A percentile compares a stretch with the other conserved stretches of the same genome.
phyloP scores from a whole-genome alignment of 495 filamentous ascomycete genomes.

The Trichoderma virens region DNA sequence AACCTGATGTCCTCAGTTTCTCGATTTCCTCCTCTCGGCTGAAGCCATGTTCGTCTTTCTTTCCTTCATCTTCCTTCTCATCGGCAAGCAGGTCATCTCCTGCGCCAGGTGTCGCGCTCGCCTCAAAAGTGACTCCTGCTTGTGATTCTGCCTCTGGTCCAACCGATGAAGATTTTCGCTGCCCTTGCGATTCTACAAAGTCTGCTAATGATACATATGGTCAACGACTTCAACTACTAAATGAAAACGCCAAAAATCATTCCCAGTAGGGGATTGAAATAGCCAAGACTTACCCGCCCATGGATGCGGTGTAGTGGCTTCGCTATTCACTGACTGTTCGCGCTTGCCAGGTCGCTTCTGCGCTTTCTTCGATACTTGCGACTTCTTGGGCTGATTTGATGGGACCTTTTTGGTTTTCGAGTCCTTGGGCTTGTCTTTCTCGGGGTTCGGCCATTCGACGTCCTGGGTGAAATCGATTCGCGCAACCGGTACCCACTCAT shows the following conservation, averaged over 20 bases:
- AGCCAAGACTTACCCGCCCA: constrained; percentile 24
- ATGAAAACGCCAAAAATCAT: too few relatives aligned
- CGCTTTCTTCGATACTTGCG: constrained; percentile 38
- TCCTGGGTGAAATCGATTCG: constrained; percentile 69
- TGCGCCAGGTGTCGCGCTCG: constrained; percentile 34
- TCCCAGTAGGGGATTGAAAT: too few relatives aligned
- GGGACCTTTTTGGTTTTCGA: constrained; percentile 38
- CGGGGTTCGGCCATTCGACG: constrained; percentile 49
- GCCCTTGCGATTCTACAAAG: constrained; percentile 27
- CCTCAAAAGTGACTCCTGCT: constrained; percentile 23
- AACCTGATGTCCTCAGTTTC: constrained; percentile 83
- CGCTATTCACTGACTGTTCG: constrained; percentile 39
- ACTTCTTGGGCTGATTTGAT: constrained; percentile 33
- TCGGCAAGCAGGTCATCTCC: constrained; percentile 60
- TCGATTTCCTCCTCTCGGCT: constrained; percentile 91
- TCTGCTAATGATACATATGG: constrained; percentile 10
- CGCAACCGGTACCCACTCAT: constrained; percentile 83
- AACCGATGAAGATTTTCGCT: constrained; percentile 26
- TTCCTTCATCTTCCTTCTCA: constrained; percentile 40
- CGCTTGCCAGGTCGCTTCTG: constrained; percentile 49
- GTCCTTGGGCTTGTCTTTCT: constrained; percentile 51
- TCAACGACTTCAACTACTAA: neutral
- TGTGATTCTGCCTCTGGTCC: constrained; percentile 31
- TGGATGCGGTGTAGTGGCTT: constrained; percentile 38
- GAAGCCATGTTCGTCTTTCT: constrained; percentile 45